phyloP scores from a whole-genome alignment of 306 rosid species.

The Pyrus bretschneideri region DNA sequence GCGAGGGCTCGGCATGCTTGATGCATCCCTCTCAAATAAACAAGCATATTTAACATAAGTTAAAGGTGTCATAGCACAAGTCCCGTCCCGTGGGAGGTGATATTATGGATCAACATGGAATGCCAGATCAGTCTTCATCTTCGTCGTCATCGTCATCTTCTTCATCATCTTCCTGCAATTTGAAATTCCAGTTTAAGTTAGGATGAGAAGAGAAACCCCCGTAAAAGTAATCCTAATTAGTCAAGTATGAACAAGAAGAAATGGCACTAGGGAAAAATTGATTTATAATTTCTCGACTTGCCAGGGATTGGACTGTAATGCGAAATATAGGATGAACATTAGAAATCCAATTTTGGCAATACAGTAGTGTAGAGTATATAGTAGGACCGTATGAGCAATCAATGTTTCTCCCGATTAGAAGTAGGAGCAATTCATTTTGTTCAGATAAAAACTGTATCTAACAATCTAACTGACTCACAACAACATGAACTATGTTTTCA shows the following conservation, averaged over 20 bases:
- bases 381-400: no score
- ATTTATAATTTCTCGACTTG: neutral
- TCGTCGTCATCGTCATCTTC: constrained; percentile 14
- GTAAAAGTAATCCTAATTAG: neutral
- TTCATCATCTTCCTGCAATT: constrained; percentile 18
- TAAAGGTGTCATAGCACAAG: neutral
- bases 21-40: constrained; percentile 2
- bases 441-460: neutral
- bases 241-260: neutral
- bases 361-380: no score
- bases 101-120: neutral
- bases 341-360: no score
- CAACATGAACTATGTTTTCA: neutral
- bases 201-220: neutral
- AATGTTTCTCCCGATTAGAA: no score
- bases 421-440: neutral
- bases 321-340: neutral
- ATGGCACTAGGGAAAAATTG: neutral
- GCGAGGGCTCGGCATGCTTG: neutral
- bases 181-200: neutral
- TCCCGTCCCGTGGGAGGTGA: neutral
- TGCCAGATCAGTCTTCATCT: constrained; percentile 20
- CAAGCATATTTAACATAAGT: constrained; percentile 2
- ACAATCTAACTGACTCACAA: neutral
- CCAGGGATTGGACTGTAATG: neutral